These are phyloP conservation scores for Thecaphora thlaspeos DNA, from an alignment of 1,284 basidiomycete species.

Conservation along the genomic window DNA sequence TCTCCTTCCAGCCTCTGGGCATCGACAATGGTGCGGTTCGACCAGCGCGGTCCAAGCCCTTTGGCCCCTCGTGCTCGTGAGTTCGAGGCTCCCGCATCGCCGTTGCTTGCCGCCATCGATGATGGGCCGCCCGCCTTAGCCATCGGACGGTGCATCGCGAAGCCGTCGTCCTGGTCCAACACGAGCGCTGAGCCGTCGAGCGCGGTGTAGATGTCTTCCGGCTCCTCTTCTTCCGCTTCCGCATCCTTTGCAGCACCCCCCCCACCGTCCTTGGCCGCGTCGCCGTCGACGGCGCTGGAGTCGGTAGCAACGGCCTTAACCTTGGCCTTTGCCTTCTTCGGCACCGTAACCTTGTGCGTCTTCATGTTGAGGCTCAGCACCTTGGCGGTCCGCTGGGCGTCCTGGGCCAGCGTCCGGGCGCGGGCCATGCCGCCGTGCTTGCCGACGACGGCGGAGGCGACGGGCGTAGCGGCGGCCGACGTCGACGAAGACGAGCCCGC, in stretches of 20 bases:
- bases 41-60: no score
- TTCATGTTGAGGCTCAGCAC: constrained; percentile 36
- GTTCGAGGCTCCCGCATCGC: no score
- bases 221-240: not conserved
- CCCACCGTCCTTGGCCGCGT: no score
- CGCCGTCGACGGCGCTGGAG: no score
- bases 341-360: constrained; percentile 24
- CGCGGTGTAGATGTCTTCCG: not conserved
- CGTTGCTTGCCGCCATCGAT: no score
- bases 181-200: not conserved
- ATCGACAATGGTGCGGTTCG: no score
- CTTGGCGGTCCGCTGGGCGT: constrained; percentile 33
- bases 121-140: no score
- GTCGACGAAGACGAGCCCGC: not conserved
- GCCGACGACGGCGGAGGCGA: constrained; percentile 9
- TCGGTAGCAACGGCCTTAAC: not conserved
- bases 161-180: not conserved
- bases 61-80: no score
- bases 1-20: no score
- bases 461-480: not conserved
- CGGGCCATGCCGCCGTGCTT: constrained; percentile 30
- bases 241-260: no score
- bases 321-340: constrained; percentile 1
- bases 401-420: constrained; percentile 25
- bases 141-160: not conserved